Base-by-base conservation (phyloP, 2,329 filamentous ascomycete genomes). In the Cladorrhinum sp. region DNA sequence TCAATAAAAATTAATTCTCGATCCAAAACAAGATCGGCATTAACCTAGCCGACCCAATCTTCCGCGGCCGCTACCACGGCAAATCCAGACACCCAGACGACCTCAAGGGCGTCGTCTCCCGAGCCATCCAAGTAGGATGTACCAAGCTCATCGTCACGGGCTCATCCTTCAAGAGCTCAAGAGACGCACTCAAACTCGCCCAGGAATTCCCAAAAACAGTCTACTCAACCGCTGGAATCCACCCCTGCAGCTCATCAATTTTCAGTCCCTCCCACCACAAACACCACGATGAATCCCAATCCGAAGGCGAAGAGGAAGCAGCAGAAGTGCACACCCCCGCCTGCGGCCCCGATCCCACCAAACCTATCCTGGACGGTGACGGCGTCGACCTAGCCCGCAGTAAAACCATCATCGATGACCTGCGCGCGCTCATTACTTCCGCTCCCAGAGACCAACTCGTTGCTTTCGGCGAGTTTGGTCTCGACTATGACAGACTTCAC, bases 21-120 rank as follows among this genome's bases (percentile, higher is more conserved):
- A 45, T 50, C 50, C 20, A 7, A 12, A 10, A 38, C 49, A 88
- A n/a, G 85, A 88, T 99, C 70, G 95, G 93, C 60, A 97, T 99
- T 80, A 99, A 99, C 75, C 84, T 99, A 58, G 90, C 93, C 57
- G 95, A 99, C 71, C 90, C 91, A 56, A 91, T 97, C 62, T 99
- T 93, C 75, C 84, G 85, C 51, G 95, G 95, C 55, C 76, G 84
- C 48, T 96, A 98, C 72, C 88, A 96, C 71, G 91, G 91, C 69
- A 92, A 87, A 63, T 82, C 90, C 66, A 77, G 79, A 24, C 92
- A 96, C 68, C 84, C 87, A 10, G 81, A 90, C 68, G 91, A 96
- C 71, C 83, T 93, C 16, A 74, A 81, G 25, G 88, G 86, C 65
- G 90, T 99, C 24, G 78, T 99, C n/a, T 80, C 88, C 64, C 84